phyloP scores from a whole-genome alignment of 768 basidiomycete species.

The Leccinellum luteum region DNA sequence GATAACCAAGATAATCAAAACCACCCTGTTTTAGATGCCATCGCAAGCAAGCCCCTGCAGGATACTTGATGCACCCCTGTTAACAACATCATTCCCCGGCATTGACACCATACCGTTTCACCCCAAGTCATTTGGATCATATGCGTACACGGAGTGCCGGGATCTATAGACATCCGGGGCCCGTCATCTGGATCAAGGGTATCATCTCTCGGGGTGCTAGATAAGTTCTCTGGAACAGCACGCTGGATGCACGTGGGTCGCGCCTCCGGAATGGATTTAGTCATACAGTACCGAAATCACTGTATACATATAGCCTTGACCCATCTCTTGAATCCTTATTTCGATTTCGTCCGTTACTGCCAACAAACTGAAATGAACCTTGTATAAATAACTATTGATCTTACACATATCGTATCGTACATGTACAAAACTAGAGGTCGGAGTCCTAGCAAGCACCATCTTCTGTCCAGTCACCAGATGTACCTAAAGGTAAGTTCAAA shows the following conservation, averaged over 20 bases:
- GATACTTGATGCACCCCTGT: not conserved
- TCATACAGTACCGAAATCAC: not conserved
- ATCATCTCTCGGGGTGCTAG: not conserved
- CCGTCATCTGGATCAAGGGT: not conserved
- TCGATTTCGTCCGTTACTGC: not conserved
- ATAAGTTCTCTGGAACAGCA: not conserved
- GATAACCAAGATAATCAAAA: conserved; percentile 5
- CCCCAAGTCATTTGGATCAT: not conserved
- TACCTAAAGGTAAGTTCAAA: conserved; percentile 31
- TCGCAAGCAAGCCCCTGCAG: not conserved
- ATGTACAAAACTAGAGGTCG: not conserved
- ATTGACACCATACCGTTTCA: not conserved
- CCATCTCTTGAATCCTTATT: not conserved
- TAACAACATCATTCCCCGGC: not conserved
- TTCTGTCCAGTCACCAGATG: conserved; percentile 54
- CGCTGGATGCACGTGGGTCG: not conserved
- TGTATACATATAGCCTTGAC: not conserved
- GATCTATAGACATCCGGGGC: not conserved
- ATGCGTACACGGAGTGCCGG: not conserved
- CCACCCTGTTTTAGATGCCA: not conserved
- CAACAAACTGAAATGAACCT: not conserved
- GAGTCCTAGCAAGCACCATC: conserved; percentile 46
- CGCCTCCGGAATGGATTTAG: not conserved
- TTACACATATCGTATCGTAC: not conserved
- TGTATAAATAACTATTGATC: not conserved